Evolutionary conservation across 2,329 filamentous ascomycete genomes (phyloP).

Genomic region (Lasiodiplodia theobromae): DNA sequence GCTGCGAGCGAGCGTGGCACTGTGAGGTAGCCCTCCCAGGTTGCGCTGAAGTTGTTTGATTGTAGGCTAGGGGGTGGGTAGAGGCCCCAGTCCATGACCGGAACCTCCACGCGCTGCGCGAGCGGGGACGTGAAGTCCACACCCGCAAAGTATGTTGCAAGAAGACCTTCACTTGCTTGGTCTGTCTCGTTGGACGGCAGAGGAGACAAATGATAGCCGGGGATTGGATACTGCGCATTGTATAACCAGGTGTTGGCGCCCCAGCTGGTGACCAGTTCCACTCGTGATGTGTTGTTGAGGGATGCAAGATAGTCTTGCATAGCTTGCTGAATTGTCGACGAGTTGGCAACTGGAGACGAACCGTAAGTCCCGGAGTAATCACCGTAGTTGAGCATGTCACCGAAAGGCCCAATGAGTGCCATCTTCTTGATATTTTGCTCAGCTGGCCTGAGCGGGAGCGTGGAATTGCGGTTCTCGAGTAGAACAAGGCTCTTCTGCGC

Average conservation of each 20-base stretch:
- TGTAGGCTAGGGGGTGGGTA: constrained; percentile 53
- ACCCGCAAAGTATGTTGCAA: constrained; percentile 52
- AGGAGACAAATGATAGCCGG: constrained; percentile 49
- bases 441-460: constrained; percentile 45
- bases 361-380: constrained; percentile 55
- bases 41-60: constrained; percentile 55
- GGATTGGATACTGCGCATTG: constrained; percentile 54
- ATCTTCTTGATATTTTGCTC: constrained; percentile 44
- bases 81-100: constrained; percentile 54
- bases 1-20: constrained; percentile 49
- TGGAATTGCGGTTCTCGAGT: constrained; percentile 52
- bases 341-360: constrained; percentile 48
- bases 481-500: constrained; percentile 54
- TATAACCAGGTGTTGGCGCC: constrained; percentile 55
- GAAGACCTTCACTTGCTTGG: constrained; percentile 40
- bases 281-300: constrained; percentile 32
- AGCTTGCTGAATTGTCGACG: constrained; percentile 51
- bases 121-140: constrained; percentile 47
- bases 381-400: constrained; percentile 53
- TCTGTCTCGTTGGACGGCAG: constrained; percentile 38
- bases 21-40: constrained; percentile 52
- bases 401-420: constrained; percentile 52
- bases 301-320: constrained; percentile 41
- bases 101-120: constrained; percentile 44
- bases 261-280: constrained; percentile 51